Evolutionary conservation across 2,329 filamentous ascomycete species (phyloP), one percentile per base, ranked within the genome.

Genomic region (Alternaria infectoria): DNA sequence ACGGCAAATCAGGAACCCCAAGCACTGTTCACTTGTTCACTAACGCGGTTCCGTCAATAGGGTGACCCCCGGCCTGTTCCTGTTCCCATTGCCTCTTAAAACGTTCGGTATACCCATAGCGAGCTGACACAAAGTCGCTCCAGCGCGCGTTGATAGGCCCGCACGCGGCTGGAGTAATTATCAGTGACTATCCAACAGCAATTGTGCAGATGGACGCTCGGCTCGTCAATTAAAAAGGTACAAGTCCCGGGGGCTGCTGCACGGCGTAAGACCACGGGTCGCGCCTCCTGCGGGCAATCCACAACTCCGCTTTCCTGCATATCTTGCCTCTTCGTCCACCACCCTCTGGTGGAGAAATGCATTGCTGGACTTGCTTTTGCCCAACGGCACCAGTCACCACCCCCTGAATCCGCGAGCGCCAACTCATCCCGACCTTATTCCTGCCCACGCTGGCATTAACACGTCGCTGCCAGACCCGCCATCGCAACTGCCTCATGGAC

Each of bases 1-100:
- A 40, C 15, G 30, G 30, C 45, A 56, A 57, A 65, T 59, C 44
- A 57, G 28, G 26, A 30, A 15, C 46, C 30, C 19, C 32, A 56
- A 25, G 52, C 60, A 56, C 54, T 28, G 59, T 58, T 54, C 56
- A 58, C 59, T 65, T 62, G 63, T 61, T 61, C 54, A 57, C 63
- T 63, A 52, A 55, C 19, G 21, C 19, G 26, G 25, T 15, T 44
- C 15, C 54, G 25, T 36, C 49, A 32, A 49, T 23, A 44, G 25
- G 47, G n/a, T 36, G 15, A 30, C 17, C 25, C 55, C 28, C 30
- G 32, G 43, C 28, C 32, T 36, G 32, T 36, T 36, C 54, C 30
- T 46, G 43, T 44, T 23, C 55, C 12, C 21, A 23, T 25, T 25
- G 45, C 45, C 45, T 25, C 45, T 47, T 49, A 17, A 49, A 6